Base-by-base conservation (phyloP, 805 yeast species). In the Candida insectorum region DNA sequence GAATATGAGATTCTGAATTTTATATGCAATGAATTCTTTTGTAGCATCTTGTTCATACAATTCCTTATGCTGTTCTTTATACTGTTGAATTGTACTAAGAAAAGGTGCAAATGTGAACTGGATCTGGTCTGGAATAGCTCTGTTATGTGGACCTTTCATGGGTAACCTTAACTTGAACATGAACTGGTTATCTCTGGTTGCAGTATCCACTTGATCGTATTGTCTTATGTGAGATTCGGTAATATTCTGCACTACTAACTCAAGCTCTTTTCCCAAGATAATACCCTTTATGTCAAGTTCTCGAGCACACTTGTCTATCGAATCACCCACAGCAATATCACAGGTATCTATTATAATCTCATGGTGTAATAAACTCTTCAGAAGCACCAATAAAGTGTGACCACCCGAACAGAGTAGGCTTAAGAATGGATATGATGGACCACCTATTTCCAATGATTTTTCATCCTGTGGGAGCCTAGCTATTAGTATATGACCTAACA, bases 251-350 rank as follows among this genome's bases (percentile, higher is more conserved):
- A 79, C 70, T 43, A 75, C 77, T 9, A 38, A 41, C 46, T 91
- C 97, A 56, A 88, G 58, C 44, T 81, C 95, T 46, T 77, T 82
- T 1, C 96, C 98, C 26, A 89, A 71, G 87, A 88, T 85, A 40
- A 77, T 79, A 0, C 97, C 96, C 17, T 53, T 54, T 22, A 93
- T 52, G 0, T 96, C 97, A 28, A 93, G 48, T 43, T 77, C 85
- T 39, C 97, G 67, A 0, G 95, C 95, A 52, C 95, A 86, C 58
- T 91, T 91, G 56, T 93, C 98, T 15, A 93, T 57, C 0, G 96
- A 83, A 56, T 91, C 96, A 0, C 98, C 98, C 3, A 83, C 83
- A 0, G 98, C 97, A 18, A 87, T 84, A 51, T 89, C 98, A 13
- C 77, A 59, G 0, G 95, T 85, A 48, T 88, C 73, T 14, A 81